Evolutionary conservation across 176 grass and related monocot genomes (phyloP).

Genomic region (Themeda triandra): DNA sequence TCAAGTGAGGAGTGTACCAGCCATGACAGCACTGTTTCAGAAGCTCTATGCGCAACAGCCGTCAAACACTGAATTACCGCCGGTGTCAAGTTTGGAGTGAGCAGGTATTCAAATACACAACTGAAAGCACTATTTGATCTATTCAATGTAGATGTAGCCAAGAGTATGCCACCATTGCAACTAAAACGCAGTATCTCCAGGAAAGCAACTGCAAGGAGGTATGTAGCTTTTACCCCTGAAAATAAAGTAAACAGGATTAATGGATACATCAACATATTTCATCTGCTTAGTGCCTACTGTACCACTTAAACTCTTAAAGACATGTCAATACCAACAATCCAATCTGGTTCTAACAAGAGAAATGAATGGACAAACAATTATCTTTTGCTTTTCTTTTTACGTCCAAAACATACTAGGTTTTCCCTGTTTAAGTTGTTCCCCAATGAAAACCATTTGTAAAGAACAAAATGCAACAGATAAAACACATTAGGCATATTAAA

Average conservation of each 20-base stretch:
- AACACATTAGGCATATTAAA: neutral
- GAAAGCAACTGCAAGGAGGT: conserved; percentile 95
- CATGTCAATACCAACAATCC: conserved; percentile 22
- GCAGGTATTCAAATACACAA: conserved; percentile 98
- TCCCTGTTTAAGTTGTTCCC: neutral
- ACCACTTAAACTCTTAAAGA: conserved; percentile 5
- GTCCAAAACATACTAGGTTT: neutral
- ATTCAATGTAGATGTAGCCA: conserved; percentile 53
- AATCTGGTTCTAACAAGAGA: neutral
- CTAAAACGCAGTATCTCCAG: conserved; percentile 97
- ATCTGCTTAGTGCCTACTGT: neutral
- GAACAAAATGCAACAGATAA: neutral
- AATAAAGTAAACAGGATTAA: conserved; percentile 34
- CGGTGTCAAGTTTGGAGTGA: conserved; percentile 90
- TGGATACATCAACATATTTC: conserved; percentile 19
- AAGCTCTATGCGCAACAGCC: conserved; percentile 86
- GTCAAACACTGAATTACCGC: conserved; percentile 91
- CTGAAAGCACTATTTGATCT: conserved; percentile 86
- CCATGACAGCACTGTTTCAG: conserved; percentile 82
- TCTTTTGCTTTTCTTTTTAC: neutral
- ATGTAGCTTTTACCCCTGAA: conserved; percentile 97
- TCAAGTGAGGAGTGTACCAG: conserved; percentile 60
- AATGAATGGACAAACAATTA: neutral
- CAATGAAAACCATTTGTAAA: neutral
- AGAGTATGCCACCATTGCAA: conserved; percentile 79